Evolutionary conservation across 768 basidiomycete species (phyloP).

Genomic region (Naganishia randhawae): DNA sequence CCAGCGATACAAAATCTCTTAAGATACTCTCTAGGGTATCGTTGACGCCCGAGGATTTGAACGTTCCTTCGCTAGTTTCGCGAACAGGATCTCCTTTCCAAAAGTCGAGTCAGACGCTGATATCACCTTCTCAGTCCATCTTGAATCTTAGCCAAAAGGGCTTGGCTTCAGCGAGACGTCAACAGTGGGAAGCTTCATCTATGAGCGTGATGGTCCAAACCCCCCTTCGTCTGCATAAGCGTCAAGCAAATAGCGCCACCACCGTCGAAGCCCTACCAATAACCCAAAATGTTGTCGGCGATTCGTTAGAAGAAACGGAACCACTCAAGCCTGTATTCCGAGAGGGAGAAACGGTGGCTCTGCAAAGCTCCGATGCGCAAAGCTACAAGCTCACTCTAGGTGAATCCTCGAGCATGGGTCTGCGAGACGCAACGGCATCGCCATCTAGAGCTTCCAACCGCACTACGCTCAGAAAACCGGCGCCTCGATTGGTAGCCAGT

Average conservation of each 20-base stretch:
- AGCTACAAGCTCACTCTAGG: not conserved
- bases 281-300: not conserved
- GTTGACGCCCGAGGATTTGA: not conserved
- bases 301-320: not conserved
- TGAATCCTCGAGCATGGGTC: not conserved
- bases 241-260: not conserved
- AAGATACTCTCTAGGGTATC: not conserved
- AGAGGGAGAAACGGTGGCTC: not conserved
- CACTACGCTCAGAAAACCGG: not conserved
- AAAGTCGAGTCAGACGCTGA: not conserved
- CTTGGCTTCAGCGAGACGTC: conserved; percentile 1
- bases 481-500: not conserved
- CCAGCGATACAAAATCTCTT: not conserved
- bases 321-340: too few species aligned
- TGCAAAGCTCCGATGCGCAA: not conserved
- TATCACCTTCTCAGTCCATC: conserved; percentile 13
- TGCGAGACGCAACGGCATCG: not conserved
- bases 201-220: not conserved
- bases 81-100: conserved; percentile 7
- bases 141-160: conserved; percentile 11
- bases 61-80: not conserved
- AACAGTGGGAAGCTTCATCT: conserved; percentile 7
- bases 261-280: too few species aligned
- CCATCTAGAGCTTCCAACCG: not conserved
- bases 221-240: not conserved